These are phyloP conservation scores for Gossypium aridum DNA, from an alignment of 441 rosid genomes.

Conservation along the genomic window DNA sequence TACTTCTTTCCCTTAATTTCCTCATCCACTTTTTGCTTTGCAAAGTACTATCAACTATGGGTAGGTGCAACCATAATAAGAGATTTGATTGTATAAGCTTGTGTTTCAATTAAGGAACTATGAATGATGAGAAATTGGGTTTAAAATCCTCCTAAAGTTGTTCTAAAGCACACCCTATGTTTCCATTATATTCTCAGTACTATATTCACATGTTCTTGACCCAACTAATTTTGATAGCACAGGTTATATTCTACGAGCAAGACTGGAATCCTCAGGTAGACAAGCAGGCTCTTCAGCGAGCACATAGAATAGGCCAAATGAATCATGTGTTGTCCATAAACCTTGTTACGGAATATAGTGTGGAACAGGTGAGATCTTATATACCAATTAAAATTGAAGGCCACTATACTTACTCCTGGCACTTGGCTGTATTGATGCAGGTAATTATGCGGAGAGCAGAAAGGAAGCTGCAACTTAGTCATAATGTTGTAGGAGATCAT, in stretches of 20 bases:
- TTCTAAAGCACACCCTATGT: slow-evolving; percentile 3
- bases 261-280: slow-evolving; percentile 98
- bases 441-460: slow-evolving; percentile 78
- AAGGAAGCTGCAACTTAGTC: slow-evolving; percentile 78
- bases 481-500: slow-evolving; percentile 62
- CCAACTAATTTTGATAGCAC: slow-evolving; percentile 16
- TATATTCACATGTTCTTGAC: not conserved
- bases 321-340: slow-evolving; percentile 79
- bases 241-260: slow-evolving; percentile 94
- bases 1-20: not conserved
- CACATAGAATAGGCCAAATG: slow-evolving; percentile 88
- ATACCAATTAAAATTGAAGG: not conserved
- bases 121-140: not conserved
- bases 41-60: not conserved
- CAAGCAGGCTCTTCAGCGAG: slow-evolving; percentile 81
- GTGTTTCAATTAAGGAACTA: slow-evolving; percentile 3
- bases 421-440: slow-evolving; percentile 29
- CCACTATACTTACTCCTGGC: not conserved
- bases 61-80: not conserved
- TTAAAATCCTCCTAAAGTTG: not conserved
- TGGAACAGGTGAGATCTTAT: slow-evolving; percentile 63
- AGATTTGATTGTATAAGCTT: not conserved
- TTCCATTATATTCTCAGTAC: not conserved
- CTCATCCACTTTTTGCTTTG: not conserved
- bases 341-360: slow-evolving; percentile 55